These are phyloP conservation scores for Apiospora kogelbergensis DNA, from an alignment of 2,329 filamentous ascomycete genomes.

Conservation along the genomic window DNA sequence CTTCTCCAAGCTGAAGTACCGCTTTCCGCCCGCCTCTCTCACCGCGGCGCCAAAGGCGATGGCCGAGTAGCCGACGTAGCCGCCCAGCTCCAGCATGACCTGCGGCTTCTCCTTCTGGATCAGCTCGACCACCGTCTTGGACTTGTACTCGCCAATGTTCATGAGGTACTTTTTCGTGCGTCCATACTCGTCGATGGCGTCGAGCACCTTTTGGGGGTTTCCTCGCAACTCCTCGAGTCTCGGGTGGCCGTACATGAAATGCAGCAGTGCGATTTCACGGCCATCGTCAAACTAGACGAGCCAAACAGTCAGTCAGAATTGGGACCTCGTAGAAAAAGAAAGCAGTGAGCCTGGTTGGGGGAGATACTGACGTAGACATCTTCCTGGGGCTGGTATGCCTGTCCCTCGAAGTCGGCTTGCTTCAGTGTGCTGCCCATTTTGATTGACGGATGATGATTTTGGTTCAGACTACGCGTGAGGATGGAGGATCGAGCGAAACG, in stretches of 20 bases:
- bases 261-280: constrained; percentile 70
- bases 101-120: constrained; percentile 67
- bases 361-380: constrained; percentile 35
- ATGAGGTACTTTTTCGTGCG: constrained; percentile 70
- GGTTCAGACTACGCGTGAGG: background rate
- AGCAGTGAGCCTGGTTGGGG: background rate
- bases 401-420: constrained; percentile 32
- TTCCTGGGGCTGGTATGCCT: constrained; percentile 42
- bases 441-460: background rate
- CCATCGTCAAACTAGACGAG: constrained; percentile 61
- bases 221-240: constrained; percentile 63
- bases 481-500: too few relatives aligned
- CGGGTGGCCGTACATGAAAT: constrained; percentile 64
- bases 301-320: background rate
- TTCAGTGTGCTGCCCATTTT: background rate
- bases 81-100: constrained; percentile 75
- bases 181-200: constrained; percentile 70
- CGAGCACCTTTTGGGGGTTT: constrained; percentile 62
- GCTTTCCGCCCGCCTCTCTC: constrained; percentile 59
- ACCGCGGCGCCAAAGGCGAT: constrained; percentile 72
- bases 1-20: constrained; percentile 71
- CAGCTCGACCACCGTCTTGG: constrained; percentile 66
- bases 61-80: constrained; percentile 80
- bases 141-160: constrained; percentile 78
- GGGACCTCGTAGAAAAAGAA: background rate